These are phyloP conservation scores for Batkoa obscura DNA, from an alignment of 371 early-diverging fungal species.

Conservation along the genomic window DNA sequence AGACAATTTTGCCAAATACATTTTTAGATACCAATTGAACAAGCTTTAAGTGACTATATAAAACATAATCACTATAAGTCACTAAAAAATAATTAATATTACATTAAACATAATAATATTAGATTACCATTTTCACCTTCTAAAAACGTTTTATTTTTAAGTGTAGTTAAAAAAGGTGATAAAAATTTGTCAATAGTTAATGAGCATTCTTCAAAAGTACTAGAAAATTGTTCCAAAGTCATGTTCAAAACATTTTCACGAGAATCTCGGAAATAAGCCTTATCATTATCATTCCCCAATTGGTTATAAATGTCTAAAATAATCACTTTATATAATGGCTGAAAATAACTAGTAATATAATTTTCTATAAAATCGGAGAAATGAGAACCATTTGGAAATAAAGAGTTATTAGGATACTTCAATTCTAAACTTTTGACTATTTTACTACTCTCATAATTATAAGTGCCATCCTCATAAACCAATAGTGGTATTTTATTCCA, in stretches of 20 bases:
- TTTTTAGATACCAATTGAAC: neutral
- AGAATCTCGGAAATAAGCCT: neutral
- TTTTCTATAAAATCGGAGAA: neutral
- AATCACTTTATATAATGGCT: neutral
- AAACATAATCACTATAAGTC: neutral
- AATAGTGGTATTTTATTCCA: neutral
- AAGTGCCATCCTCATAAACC: neutral
- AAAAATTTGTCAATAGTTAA: neutral
- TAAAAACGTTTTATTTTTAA: neutral
- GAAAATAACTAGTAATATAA: neutral
- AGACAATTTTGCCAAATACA: neutral
- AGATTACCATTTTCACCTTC: neutral
- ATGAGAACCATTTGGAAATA: neutral
- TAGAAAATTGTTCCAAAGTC: neutral
- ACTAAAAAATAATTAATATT: neutral
- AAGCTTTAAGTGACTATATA: neutral
- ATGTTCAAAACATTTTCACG: neutral
- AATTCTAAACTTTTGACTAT: neutral
- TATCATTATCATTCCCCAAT: neutral
- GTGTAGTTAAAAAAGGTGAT: neutral
- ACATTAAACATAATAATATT: neutral
- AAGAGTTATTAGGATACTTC: neutral
- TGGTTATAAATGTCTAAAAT: neutral
- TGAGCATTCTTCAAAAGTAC: neutral
- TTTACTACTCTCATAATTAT: neutral